Evolutionary conservation across 2,329 filamentous ascomycete genomes (phyloP).

Genomic region (Pseudogymnoascus sp.): DNA sequence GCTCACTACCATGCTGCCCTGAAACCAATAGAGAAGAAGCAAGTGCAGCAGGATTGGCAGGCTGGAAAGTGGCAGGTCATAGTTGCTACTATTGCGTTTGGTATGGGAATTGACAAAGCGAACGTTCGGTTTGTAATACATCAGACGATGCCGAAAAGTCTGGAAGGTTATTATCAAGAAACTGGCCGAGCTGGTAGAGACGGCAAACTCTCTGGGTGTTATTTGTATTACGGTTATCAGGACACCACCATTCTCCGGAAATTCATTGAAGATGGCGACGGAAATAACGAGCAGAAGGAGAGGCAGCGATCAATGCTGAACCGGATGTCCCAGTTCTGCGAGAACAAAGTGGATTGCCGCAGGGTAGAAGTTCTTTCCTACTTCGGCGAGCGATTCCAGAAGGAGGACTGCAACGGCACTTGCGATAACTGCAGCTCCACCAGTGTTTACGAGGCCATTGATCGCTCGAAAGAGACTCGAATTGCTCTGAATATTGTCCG

Average conservation of each 20-base stretch:
- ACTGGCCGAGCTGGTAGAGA: conserved; percentile 92
- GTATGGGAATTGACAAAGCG: conserved; percentile 99
- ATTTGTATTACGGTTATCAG: conserved; percentile 75
- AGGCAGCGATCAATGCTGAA: conserved; percentile 79
- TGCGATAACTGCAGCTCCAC: conserved; percentile 88
- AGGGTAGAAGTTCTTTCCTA: conserved; percentile 85
- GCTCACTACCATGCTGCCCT: conserved; percentile 82
- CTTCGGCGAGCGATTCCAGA: conserved; percentile 77
- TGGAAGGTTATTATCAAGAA: conserved; percentile 98
- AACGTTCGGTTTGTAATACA: conserved; percentile 97
- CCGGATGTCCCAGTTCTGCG: conserved; percentile 77
- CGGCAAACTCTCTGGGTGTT: conserved; percentile 78
- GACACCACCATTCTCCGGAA: conserved; percentile 67
- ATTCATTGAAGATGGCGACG: conserved; percentile 78
- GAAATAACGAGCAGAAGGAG: conserved; percentile 69
- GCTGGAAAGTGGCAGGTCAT: conserved; percentile 72
- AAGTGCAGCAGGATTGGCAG: conserved; percentile 78
- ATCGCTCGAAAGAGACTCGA: conserved; percentile 68
- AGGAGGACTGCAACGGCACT: conserved; percentile 58
- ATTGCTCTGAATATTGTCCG: conserved; percentile 62
- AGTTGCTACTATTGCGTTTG: conserved; percentile 95
- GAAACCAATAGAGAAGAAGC: conserved; percentile 54
- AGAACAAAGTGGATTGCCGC: conserved; percentile 81
- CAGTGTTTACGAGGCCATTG: conserved; percentile 59
- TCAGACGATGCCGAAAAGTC: conserved; percentile 81